Percentiles rank a stretch among this genome's conserved stretches.
Evolutionary conservation across 2,329 filamentous ascomycete genomes (phyloP).

Genomic region (Cladorrhinum sp.): DNA sequence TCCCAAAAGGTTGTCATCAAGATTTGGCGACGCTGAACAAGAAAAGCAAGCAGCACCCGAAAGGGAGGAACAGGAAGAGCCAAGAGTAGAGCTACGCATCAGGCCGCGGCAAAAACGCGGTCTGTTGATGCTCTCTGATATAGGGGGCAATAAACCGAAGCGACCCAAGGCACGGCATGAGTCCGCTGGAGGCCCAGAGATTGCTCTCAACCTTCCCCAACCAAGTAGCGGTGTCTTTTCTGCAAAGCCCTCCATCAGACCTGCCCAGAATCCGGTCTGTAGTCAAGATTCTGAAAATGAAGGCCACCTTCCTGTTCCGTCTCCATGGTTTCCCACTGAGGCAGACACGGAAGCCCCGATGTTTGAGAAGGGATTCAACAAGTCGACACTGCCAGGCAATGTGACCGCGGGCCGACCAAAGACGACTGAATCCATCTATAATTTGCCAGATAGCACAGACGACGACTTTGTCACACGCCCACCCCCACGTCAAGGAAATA

Average conservation of each 20-base stretch:
- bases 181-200: not conserved
- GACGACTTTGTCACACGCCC: conserved; percentile 5
- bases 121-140: conserved; percentile 45
- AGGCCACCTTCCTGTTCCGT: not conserved
- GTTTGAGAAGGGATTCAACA: not conserved
- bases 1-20: not conserved
- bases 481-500: not conserved
- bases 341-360: not conserved
- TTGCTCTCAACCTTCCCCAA: not conserved
- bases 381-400: not conserved
- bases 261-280: not conserved
- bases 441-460: conserved; percentile 7
- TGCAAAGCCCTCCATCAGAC: not conserved
- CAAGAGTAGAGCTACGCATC: conserved; percentile 46
- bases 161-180: conserved; percentile 8
- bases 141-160: conserved; percentile 21
- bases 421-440: not conserved
- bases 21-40: not conserved
- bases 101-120: conserved; percentile 47
- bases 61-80: not conserved
- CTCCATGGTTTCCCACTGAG: not conserved
- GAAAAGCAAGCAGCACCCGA: not conserved
- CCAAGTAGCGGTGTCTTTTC: not conserved
- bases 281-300: not conserved
- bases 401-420: not conserved